Percentiles rank a stretch among this genome's conserved stretches.
Conservation (phyloP, 768 basidiomycete species). For the Leccinum arenicola region DNA sequence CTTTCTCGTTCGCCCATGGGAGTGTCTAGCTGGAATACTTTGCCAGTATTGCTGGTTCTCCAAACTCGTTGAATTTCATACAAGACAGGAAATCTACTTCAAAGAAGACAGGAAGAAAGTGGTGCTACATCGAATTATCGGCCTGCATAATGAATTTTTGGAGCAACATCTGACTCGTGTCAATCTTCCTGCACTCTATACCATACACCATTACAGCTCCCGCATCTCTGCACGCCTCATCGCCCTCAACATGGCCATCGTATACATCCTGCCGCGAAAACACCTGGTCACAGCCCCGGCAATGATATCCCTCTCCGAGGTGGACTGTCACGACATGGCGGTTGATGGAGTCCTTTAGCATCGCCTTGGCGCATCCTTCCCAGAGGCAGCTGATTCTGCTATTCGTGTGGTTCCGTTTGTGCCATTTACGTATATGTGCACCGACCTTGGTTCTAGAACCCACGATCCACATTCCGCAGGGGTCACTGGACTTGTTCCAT, state of each 20-base stretch:
- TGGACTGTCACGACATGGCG: conserved; percentile 5
- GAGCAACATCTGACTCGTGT: background rate
- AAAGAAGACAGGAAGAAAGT: background rate
- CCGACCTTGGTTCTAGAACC: background rate
- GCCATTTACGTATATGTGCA: conserved; percentile 5
- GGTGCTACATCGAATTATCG: background rate
- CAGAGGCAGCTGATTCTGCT: background rate
- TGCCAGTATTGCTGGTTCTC: background rate
- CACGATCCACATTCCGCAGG: conserved; percentile 7
- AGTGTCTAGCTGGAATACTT: too few species aligned
- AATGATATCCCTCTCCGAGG: background rate
- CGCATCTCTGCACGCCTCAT: background rate
- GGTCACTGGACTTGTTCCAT: background rate
- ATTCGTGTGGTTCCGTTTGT: background rate
- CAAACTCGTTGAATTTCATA: background rate
- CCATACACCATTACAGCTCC: background rate
- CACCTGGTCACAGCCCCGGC: background rate
- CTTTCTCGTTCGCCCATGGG: background rate
- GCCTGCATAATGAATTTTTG: background rate
- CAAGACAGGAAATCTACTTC: background rate
- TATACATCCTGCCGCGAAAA: conserved; percentile 7
- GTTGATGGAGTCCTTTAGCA: background rate
- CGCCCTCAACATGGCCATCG: background rate
- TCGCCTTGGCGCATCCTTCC: background rate
- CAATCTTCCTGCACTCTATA: background rate